Evolutionary conservation across 2,329 filamentous ascomycete species (phyloP), one percentile per base, ranked within the genome.

Genomic region (Colletotrichum sp.): DNA sequence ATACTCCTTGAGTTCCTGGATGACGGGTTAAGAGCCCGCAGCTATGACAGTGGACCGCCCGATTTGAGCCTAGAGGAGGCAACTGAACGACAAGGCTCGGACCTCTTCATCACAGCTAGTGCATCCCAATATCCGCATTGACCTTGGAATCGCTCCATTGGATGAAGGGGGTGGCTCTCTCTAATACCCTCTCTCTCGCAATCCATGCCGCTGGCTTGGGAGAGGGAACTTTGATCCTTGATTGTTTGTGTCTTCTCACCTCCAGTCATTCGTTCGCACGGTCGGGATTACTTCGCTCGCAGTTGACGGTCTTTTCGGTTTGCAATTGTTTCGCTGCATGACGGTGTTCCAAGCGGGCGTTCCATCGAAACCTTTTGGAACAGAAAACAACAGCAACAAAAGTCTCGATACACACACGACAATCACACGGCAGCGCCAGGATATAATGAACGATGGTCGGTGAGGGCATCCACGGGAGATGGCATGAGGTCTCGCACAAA

Each of bases 121-220:
- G 63, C 44, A 76, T 68, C 73, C 64, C 64, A 72, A 76, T 76
- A 57, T 76, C 73, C 73, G 73, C 73, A 73, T 76, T 67, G 73
- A 73, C 73, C 69, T 73, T 15, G 28, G 52, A 28, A 59, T 16
- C 44, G 15, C 28, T 24, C 30, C 18, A 34, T 36, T 30, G 59
- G 15, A 49, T 39, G 30, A 49, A 13, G n/a, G 21, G 39, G 39
- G 70, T 62, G 34, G 69, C 32, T 65, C 18, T 68, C 70, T 68
- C 73, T 76, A 69, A 76, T 76, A 76, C 70, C 73, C 64, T 73
- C 49, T 68, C 30, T 60, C 44, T 28, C 73, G 73, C 73, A 76
- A 36, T 34, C 24, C 32, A 39, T 18, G 18, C 68, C 16, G 9
- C n/a, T 8, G 21, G 21, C 21, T 21, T 60, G 69, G 26, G 24